phyloP scores from a whole-genome alignment of 257 asterid genomes.

The Nicotiana noctiflora region DNA sequence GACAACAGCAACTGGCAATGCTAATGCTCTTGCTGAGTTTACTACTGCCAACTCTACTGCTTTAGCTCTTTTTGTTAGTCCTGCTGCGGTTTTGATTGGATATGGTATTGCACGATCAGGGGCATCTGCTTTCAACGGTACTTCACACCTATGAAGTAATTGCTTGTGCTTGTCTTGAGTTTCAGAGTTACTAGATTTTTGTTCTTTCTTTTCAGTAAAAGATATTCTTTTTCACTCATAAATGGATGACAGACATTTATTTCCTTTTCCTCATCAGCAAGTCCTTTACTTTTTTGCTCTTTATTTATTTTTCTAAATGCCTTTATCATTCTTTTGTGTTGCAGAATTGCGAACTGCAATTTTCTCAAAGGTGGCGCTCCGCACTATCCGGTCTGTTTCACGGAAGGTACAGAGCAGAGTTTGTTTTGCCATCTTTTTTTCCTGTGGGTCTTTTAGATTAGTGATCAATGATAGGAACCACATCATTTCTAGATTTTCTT shows the following conservation, averaged over 20 bases:
- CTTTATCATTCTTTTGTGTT: slow-evolving; percentile 9
- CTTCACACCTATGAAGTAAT: slow-evolving; percentile 28
- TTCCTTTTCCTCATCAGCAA: slow-evolving; percentile 7
- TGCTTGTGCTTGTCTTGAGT: slow-evolving; percentile 29
- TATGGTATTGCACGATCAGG: slow-evolving; percentile 92
- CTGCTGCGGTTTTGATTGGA: slow-evolving; percentile 85
- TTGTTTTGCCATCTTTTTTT: slow-evolving; percentile 2
- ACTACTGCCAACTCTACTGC: slow-evolving; percentile 69
- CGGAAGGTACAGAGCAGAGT: slow-evolving; percentile 49
- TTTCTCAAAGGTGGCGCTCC: slow-evolving; percentile 90
- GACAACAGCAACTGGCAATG: slow-evolving; percentile 63
- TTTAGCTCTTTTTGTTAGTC: slow-evolving; percentile 75
- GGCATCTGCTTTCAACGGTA: slow-evolving; percentile 95
- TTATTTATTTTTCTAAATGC: slow-evolving; percentile 10
- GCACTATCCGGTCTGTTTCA: slow-evolving; percentile 90
- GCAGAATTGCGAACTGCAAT: slow-evolving; percentile 91
- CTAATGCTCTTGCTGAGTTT: slow-evolving; percentile 70
- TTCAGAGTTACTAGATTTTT: not conserved
- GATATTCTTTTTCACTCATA: not conserved
- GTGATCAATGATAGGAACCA: not conserved
- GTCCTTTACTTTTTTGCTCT: not conserved
- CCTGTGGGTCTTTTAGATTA: not conserved
- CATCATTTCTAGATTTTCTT: not conserved
- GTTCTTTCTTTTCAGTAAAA: not conserved
- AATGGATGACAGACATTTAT: not conserved